Base-by-base conservation (phyloP, 2,329 filamentous ascomycete genomes). In the Aspergillus costaricaensis region DNA sequence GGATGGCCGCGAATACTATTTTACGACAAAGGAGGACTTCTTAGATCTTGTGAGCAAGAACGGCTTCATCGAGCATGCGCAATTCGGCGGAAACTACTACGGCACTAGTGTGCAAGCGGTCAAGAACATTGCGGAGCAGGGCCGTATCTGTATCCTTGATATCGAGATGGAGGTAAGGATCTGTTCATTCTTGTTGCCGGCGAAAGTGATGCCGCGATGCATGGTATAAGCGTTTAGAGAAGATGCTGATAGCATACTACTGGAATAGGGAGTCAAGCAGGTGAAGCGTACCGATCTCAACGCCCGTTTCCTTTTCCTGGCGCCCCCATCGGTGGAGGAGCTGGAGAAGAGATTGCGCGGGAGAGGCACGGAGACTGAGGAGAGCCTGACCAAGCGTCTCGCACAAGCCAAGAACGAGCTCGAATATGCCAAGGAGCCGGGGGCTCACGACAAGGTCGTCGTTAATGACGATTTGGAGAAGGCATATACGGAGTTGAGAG, bases 101-200 rank as follows among this genome's bases (percentile, higher is more conserved):
- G 93, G 93, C 59, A 96, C 92, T 5, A 91, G 87, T 74, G 88
- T 91, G 72, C 82, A 84, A 76, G 91, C 91, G 27, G 91, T 96
- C 64, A 85, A 88, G 76, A 86, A 91, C 70, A 88, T 93, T 74
- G 85, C 85, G 2, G 84, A 86, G 62, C 86, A 88, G 78, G 89
- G 88, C 53, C 84, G 83, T 70, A 86, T 92, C 44, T 94, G 93
- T 63, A 87, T 97, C 51, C 81, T 97, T 67, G 94, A 98, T 76
- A 98, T 97, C 73, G 94, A 97, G 83, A 96, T 97, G 91, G 92
- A 96, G 86, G 88, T 89, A 55, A 44, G 39, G 4, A 32, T n/a
- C 23, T 12, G 17, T 41, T 10, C 7, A 36, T 36, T 36, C 32
- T 14, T 36, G 32, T 14, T 36, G 32, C 32, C 32, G 32, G 32